A percentile compares a stretch with the other conserved stretches of the same genome.
phyloP scores from a whole-genome alignment of 345 rosid genomes.

The Laguncularia racemosa region DNA sequence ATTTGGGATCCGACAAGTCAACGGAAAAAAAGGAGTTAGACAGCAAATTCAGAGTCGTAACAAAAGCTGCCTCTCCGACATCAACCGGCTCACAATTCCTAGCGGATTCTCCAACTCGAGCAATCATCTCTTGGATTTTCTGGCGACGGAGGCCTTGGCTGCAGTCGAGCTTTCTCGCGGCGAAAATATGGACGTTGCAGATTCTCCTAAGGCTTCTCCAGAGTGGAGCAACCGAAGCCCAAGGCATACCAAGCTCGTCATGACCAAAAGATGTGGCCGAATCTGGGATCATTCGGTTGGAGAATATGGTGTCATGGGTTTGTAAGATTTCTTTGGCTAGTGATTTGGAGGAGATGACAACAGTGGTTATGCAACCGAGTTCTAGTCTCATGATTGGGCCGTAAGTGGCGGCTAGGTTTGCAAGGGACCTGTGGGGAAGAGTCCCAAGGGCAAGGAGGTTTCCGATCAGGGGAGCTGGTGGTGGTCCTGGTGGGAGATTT shows the following conservation, averaged over 20 bases:
- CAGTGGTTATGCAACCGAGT: constrained; percentile 24
- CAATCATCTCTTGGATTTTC: constrained; percentile 12
- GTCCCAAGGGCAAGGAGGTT: constrained; percentile 8
- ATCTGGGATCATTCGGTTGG: constrained; percentile 9
- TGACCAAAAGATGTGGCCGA: constrained; percentile 6
- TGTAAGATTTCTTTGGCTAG: constrained; percentile 26
- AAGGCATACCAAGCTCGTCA: not conserved
- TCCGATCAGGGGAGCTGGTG: too few relatives aligned
- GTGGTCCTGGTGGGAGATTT: too few relatives aligned
- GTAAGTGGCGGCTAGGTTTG: constrained; percentile 23
- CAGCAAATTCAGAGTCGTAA: constrained; percentile 8
- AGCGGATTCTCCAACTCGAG: too few relatives aligned
- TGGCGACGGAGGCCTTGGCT: constrained; percentile 10
- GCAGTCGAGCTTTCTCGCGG: constrained; percentile 19
- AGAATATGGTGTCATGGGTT: constrained; percentile 17
- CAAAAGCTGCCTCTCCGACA: constrained; percentile 6
- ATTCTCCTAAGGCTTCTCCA: constrained; percentile 27
- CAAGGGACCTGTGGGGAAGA: constrained; percentile 24
- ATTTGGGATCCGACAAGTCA: constrained; percentile 14
- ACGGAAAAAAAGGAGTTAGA: constrained; percentile 20
- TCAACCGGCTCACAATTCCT: too few relatives aligned
- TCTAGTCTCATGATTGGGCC: constrained; percentile 31
- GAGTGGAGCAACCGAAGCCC: too few relatives aligned
- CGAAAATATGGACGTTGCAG: constrained; percentile 20
- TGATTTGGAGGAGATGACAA: constrained; percentile 19